phyloP scores from a whole-genome alignment of 73 alveolate genomes.

The Uronychia setigera region DNA sequence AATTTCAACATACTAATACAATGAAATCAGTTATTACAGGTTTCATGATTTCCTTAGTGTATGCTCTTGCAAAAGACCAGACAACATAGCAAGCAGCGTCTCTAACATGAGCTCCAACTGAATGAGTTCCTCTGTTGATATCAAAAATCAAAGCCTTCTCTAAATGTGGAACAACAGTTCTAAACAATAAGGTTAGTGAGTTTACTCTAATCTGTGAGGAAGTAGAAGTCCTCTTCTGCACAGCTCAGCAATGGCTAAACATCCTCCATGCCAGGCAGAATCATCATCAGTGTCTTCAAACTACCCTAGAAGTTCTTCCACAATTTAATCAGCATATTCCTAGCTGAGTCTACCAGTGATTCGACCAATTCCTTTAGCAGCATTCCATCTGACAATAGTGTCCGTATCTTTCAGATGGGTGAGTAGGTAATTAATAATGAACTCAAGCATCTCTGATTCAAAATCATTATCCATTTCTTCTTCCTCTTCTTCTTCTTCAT shows the following conservation, averaged over 20 bases:
- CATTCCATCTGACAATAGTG: constrained; percentile 95
- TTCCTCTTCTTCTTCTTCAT: constrained; percentile 59
- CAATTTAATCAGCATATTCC: constrained; percentile 94
- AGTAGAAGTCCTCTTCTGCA: constrained; percentile 97
- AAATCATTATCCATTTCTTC: constrained; percentile 80
- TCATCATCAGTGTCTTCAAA: constrained; percentile 92
- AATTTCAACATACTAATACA: constrained; percentile 78
- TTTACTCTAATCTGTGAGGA: constrained; percentile 83
- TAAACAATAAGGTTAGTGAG: constrained; percentile 48
- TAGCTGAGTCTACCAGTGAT: constrained; percentile 87
- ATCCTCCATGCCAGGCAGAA: constrained; percentile 92
- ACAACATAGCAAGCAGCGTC: constrained; percentile 99
- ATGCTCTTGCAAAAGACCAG: constrained; percentile 98
- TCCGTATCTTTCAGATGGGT: constrained; percentile 88
- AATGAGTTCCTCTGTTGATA: constrained; percentile 80
- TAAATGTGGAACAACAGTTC: constrained; percentile 60
- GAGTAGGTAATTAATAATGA: constrained; percentile 77
- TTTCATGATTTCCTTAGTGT: constrained; percentile 90
- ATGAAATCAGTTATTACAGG: constrained; percentile 8
- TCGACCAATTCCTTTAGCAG: constrained; percentile 98
- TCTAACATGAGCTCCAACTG: constrained; percentile 97
- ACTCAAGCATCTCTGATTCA: constrained; percentile 81
- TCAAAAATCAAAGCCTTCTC: constrained; percentile 80
- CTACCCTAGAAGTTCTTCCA: constrained; percentile 74
- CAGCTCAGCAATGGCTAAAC: constrained; percentile 97